Base-by-base conservation (phyloP, 2,329 filamentous ascomycete genomes). In the Alternaria gansuensis region DNA sequence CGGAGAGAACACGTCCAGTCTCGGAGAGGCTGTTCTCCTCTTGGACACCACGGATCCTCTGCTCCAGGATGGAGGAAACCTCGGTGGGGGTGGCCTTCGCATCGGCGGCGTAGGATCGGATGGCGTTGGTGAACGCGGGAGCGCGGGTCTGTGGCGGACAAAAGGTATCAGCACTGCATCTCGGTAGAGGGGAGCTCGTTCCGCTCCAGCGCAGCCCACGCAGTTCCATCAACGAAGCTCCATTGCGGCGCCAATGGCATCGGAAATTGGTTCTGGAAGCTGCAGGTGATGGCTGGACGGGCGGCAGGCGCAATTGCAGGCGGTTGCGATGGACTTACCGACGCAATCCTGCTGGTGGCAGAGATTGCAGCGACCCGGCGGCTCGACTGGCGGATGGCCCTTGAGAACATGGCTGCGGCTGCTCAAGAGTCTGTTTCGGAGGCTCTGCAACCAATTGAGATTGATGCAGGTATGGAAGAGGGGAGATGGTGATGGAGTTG, bases 1-100 rank as follows among this genome's bases (percentile, higher is more conserved):
- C 93, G 79, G 93, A 97, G 77, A 99, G 90, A 79, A 99, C 95
- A 85, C 94, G 93, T 80, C 95, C 95, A 80, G 95, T 99, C 90
- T 99, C 95, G 82, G 95, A 93, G 77, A 99, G 91, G 81, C 88
- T 88, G 80, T 92, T 87, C 87, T 98, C 95, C 85, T 98, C 95
- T 84, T 96, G 91, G 74, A 98, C 92, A 87, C 95, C 95, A 81
- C 95, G 92, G 79, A 99, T 99, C 84, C 93, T 89, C 88, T 98
- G 94, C 87, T 98, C 95, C 80, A 99, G 91, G 83, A 99, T 98
- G 75, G 94, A 97, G 75, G 95, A 98, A 77, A 98, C 94, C 87
- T 99, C 95, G 77, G 94, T 99, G 75, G 95, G 95, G 63, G 93
- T 83, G 77, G 95, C 93, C 88, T 98, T 98, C 74, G 92, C 90